Evolutionary conservation across 1,284 basidiomycete genomes (phyloP), one percentile per base, ranked within the genome.

Genomic region (Sporisorium reilianum): DNA sequence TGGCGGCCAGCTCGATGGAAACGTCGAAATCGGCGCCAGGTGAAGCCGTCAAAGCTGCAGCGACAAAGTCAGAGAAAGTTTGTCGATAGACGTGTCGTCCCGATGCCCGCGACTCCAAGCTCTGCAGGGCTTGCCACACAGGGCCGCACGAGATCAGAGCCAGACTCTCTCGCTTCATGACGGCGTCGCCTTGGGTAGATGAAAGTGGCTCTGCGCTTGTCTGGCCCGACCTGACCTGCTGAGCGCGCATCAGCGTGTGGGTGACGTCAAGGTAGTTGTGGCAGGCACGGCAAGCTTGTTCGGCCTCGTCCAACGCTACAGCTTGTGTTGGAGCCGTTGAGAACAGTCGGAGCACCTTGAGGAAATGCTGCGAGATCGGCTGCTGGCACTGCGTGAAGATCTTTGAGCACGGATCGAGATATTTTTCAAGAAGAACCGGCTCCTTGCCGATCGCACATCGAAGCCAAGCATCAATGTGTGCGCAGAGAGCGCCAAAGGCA

Each of bases 391-490:
- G 32, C 18, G 40, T 26, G 16, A 38, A 3, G 36, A 57, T 26
- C 4, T 11, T 34, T 4, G 23, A 38, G 23, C 67, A 64, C 8
- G 62, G 9, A 14, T 53, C 45, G 36, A 64, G n/a, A 28, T 54
- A 60, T 32, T 57, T 60, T n/a, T 22, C n/a, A 14, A 72, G 46
- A 26, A 62, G 42, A 1, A 41, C n/a, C 1, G 71, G 56, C 52
- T 74, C 65, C 34, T 74, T 74, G 4, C 36, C 48, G 9, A 49
- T 62, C 1, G 61, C 62, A 23, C 71, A 74, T 18, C 58, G 54
- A 20, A 65, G 46, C 71, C 71, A 74, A 23, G 58, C 56, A 36
- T 70, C 67, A 11, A 70, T 41, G 41, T 70, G 64, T n/a, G 25
- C 14, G 28, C 62, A 61, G 7, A 70, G 38, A 9, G 67, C 57